phyloP scores from a whole-genome alignment of 2,329 filamentous ascomycete species.

The Diplodia scrobiculata region DNA sequence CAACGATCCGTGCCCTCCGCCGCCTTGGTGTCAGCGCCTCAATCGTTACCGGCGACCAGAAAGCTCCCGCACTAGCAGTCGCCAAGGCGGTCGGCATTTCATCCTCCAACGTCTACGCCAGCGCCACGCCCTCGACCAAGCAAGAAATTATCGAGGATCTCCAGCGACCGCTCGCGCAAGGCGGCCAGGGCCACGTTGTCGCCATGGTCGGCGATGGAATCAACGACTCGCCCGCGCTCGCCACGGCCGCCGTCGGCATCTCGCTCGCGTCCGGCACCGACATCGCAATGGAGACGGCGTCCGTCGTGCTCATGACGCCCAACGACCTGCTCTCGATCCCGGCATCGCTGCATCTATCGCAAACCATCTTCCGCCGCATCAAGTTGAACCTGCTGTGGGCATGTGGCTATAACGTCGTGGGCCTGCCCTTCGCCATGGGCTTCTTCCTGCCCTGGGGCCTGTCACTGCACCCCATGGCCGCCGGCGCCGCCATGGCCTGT shows the following conservation, averaged over 20 bases:
- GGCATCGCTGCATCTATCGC: constrained; percentile 76
- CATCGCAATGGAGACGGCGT: constrained; percentile 95
- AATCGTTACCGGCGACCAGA: constrained; percentile 92
- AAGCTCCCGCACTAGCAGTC: constrained; percentile 78
- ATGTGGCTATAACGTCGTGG: constrained; percentile 87
- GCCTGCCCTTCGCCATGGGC: constrained; percentile 95
- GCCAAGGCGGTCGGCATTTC: constrained; percentile 81
- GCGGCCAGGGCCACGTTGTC: constrained; percentile 66
- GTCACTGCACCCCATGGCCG: constrained; percentile 89
- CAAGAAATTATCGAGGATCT: constrained; percentile 79
- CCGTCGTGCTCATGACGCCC: constrained; percentile 92
- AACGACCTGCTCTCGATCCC: constrained; percentile 93
- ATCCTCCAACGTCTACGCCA: constrained; percentile 73
- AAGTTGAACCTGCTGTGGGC: constrained; percentile 92
- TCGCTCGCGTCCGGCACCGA: constrained; percentile 91
- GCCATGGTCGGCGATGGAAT: constrained; percentile 98
- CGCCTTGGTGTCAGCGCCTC: constrained; percentile 83
- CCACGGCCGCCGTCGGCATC: constrained; percentile 89
- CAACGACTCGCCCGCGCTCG: constrained; percentile 94
- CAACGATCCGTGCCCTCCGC: constrained; percentile 77
- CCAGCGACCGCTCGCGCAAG: constrained; percentile 53
- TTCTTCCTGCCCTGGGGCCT: constrained; percentile 87
- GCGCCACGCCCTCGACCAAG: constrained; percentile 89
- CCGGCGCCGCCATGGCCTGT: constrained; percentile 88
- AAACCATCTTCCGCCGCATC: constrained; percentile 86